phyloP scores from a whole-genome alignment of 768 basidiomycete species.

The Pulveroboletus sp. region DNA sequence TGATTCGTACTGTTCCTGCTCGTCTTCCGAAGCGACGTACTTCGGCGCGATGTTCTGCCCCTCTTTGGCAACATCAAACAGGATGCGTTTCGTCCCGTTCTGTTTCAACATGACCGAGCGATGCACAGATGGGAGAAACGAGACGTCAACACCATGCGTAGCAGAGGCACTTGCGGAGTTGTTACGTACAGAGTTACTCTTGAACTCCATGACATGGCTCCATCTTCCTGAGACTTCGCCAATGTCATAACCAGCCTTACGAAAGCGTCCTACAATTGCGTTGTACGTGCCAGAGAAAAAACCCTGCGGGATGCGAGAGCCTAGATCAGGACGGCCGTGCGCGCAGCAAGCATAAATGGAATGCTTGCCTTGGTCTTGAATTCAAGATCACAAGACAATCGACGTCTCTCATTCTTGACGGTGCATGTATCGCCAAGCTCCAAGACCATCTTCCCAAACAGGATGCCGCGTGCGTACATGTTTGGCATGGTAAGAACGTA shows the following conservation, averaged over 20 bases:
- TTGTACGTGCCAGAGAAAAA: conserved; percentile 99
- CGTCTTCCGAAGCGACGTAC: conserved; percentile 76
- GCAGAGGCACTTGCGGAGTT: neutral
- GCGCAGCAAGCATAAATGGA: neutral
- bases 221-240: conserved; percentile 90
- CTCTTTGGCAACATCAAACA: conserved; percentile 83
- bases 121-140: neutral
- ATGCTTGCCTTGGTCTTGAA: conserved; percentile 90
- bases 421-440: conserved; percentile 89
- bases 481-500: conserved; percentile 96
- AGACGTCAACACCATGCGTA: neutral
- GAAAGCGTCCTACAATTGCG: conserved; percentile 76
- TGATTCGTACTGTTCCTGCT: conserved; percentile 90
- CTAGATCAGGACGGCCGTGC: neutral
- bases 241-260: conserved; percentile 54
- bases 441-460: conserved; percentile 92
- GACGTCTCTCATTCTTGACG: conserved; percentile 77
- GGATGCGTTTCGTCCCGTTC: conserved; percentile 63
- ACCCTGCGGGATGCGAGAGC: conserved; percentile 46
- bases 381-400: conserved; percentile 76
- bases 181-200: conserved; percentile 53
- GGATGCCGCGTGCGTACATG: conserved; percentile 88
- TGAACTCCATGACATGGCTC: conserved; percentile 87
- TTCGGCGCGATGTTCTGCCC: conserved; percentile 73
- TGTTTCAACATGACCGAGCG: conserved; percentile 22